Evolutionary conservation across 139 green algal species (phyloP).

Genomic region (Mesostigma viride): DNA sequence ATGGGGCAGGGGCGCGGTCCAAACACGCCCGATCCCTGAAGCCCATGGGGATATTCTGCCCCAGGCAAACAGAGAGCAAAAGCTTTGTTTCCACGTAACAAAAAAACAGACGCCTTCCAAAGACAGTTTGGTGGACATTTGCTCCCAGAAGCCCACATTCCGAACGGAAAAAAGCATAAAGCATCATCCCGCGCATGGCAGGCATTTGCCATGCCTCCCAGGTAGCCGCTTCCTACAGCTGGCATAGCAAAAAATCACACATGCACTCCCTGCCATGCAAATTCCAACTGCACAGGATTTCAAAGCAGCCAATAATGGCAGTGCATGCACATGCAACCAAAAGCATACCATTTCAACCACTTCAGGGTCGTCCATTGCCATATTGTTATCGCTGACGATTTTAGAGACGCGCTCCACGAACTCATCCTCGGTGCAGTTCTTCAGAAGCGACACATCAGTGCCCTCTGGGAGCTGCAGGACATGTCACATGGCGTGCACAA

Average conservation of each 20-base stretch:
- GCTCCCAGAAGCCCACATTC: too few species aligned
- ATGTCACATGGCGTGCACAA: background rate
- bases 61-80: too few species aligned
- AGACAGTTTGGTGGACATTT: too few species aligned
- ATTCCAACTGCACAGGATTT: background rate
- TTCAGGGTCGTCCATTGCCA: conserved; percentile 6
- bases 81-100: too few species aligned
- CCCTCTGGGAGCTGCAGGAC: conserved; percentile 10
- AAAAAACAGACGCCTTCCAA: too few species aligned
- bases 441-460: conserved; percentile 8
- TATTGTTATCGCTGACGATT: conserved; percentile 6
- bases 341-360: conserved; percentile 10
- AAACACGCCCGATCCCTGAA: too few species aligned
- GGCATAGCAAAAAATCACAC: conserved; percentile 12
- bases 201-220: background rate
- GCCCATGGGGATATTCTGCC: too few species aligned
- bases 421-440: conserved; percentile 15
- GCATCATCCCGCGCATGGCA: conserved; percentile 14
- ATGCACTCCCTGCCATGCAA: background rate
- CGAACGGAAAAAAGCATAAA: background rate
- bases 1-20: too few species aligned
- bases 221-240: background rate
- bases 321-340: conserved; percentile 6
- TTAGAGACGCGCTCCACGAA: conserved; percentile 13
- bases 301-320: background rate